phyloP scores from a whole-genome alignment of 441 rosid species.

The Erodium moschatum region DNA sequence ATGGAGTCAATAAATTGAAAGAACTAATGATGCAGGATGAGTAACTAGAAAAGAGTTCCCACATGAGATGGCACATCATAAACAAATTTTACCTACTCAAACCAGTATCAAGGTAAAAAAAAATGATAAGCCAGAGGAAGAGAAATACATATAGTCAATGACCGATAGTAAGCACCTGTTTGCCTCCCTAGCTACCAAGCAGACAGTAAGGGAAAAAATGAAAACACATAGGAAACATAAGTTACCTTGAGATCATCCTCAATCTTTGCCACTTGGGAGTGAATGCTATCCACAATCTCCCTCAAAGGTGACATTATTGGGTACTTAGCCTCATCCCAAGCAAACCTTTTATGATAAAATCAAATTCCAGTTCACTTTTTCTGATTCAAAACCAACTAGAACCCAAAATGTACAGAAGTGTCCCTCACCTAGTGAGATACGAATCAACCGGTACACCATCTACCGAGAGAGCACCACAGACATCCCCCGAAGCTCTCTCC shows the following conservation, averaged over 20 bases:
- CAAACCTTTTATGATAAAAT: constrained; percentile 48
- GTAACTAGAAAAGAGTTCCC: not conserved
- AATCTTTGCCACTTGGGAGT: constrained; percentile 73
- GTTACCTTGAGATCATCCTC: constrained; percentile 99
- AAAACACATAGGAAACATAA: constrained; percentile 3
- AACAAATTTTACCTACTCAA: not conserved
- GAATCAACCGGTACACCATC: constrained; percentile 96
- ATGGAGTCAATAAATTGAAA: not conserved
- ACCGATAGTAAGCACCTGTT: not conserved
- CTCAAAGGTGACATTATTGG: constrained; percentile 84
- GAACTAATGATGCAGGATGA: constrained; percentile 2
- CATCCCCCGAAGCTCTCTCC: constrained; percentile 75
- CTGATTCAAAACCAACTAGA: constrained; percentile 7
- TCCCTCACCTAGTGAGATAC: constrained; percentile 72
- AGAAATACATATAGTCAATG: not conserved
- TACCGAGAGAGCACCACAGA: constrained; percentile 73
- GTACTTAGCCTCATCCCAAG: constrained; percentile 95
- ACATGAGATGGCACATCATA: not conserved
- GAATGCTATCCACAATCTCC: constrained; percentile 78
- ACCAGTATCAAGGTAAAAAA: not conserved
- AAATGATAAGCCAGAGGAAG: not conserved
- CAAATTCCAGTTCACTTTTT: constrained; percentile 18
- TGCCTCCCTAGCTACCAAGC: not conserved
- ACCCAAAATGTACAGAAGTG: not conserved
- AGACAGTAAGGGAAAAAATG: not conserved